Evolutionary conservation across 2,329 filamentous ascomycete genomes (phyloP), one percentile per base, ranked within the genome.

Genomic region (Amesomyces nigricolor): DNA sequence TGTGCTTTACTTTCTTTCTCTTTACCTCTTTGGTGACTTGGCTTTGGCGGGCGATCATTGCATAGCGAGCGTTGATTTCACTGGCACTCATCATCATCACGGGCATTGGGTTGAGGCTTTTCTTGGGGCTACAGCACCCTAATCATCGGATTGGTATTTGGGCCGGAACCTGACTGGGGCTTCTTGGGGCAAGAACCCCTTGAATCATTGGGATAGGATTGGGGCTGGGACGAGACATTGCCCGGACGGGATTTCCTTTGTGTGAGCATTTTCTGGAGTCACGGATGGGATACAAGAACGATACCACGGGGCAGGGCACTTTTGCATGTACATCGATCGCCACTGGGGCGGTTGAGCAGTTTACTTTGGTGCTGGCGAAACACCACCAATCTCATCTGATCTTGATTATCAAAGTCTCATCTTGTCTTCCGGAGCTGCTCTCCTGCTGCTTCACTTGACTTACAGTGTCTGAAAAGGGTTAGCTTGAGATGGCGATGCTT

Each of bases 301-400:
- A 52, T 52, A 52, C 50, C 50, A 45, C 32, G 44, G 14, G 14
- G 44, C n/a, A 37, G 11, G 30, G 7, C 22, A 14, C 16, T 17
- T 38, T 47, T n/a, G 22, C 50, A 46, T 47, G 49, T 47, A 37
- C 29, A 43, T 14, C 38, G 19, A 5, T 46, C 39, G 32, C 19
- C 16, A 13, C 8, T 17, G 42, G 17, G 22, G 42, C 16, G 8
- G 8, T 22, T 40, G 10, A 40, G 35, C 13, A 16, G 30, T 13
- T 19, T 19, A n/a, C 38, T 35, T 44, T 44, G 37, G 48, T 39
- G 38, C 38, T 52, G 48, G 48, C 54, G 38, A 56, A 48, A 51
- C 44, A 48, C 16, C 7, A 43, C 45, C 40, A 35, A 35, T 30
- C 32, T 22, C 30, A 50, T 50, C 32, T 38, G 22, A 51, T 35